These are phyloP conservation scores for Sanghuangporus weigelae DNA, from an alignment of 1,284 basidiomycete species.

Conservation along the genomic window DNA sequence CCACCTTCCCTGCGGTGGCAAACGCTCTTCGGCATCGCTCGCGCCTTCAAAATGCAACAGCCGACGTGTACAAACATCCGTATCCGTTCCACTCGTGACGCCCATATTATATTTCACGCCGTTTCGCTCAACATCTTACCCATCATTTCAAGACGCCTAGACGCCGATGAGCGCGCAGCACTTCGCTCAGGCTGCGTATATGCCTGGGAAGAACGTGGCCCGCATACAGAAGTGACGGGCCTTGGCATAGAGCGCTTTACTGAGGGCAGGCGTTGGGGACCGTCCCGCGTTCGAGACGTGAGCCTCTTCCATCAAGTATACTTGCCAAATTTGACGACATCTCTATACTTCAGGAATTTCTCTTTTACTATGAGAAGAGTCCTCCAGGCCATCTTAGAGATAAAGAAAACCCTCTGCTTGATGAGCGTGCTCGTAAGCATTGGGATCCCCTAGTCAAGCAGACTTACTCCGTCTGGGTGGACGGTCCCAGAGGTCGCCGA, in stretches of 20 bases:
- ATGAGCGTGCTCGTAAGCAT: slow-evolving; percentile 16
- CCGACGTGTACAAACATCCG: slow-evolving; percentile 36
- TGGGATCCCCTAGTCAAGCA: slow-evolving; percentile 34
- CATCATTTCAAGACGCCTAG: slow-evolving; percentile 38
- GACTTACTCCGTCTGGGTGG: slow-evolving; percentile 38
- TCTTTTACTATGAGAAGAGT: slow-evolving; percentile 38
- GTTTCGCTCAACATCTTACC: slow-evolving; percentile 34
- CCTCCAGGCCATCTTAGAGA: slow-evolving; percentile 21
- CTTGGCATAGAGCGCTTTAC: slow-evolving; percentile 39
- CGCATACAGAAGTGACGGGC: slow-evolving; percentile 33
- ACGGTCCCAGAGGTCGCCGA: slow-evolving; percentile 27
- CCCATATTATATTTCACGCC: slow-evolving; percentile 40
- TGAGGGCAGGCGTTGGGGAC: slow-evolving; percentile 37
- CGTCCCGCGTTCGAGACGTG: slow-evolving; percentile 34
- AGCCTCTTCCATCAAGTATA: slow-evolving; percentile 18
- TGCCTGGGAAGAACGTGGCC: slow-evolving; percentile 40
- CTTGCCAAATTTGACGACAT: neutral
- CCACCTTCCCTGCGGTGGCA: neutral
- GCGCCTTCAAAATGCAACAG: slow-evolving; percentile 26
- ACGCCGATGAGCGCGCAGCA: slow-evolving; percentile 36
- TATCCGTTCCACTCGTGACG: slow-evolving; percentile 36
- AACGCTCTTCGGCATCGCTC: neutral
- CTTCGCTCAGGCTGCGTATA: slow-evolving; percentile 37
- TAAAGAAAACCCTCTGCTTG: slow-evolving; percentile 21
- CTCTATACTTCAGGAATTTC: slow-evolving; percentile 31